These are phyloP conservation scores for Neurospora sublineolata DNA, from an alignment of 495 filamentous ascomycete genomes.

Conservation along the genomic window DNA sequence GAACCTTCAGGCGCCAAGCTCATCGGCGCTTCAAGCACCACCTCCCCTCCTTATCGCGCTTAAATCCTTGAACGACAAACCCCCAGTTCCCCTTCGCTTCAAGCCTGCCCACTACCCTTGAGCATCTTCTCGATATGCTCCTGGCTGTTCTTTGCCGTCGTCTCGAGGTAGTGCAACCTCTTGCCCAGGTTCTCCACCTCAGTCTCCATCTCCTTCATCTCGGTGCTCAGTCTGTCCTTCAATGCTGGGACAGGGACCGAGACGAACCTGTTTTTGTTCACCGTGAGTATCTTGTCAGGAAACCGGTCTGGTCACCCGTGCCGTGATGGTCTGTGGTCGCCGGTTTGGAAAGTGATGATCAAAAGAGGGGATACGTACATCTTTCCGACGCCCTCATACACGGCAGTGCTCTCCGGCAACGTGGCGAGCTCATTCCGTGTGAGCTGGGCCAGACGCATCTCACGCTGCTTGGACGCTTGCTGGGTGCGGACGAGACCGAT, in stretches of 20 bases:
- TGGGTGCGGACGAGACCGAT: slow-evolving; percentile 79
- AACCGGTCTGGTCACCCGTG: not conserved
- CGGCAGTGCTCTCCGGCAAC: slow-evolving; percentile 64
- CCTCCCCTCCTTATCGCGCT: not conserved
- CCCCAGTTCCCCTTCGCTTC: not conserved
- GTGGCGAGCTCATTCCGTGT: slow-evolving; percentile 71
- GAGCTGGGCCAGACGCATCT: slow-evolving; percentile 78
- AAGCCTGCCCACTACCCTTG: slow-evolving; percentile 23
- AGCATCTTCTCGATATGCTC: slow-evolving; percentile 79
- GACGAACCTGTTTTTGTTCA: slow-evolving; percentile 60
- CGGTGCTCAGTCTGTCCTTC: slow-evolving; percentile 62
- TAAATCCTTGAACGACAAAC: not conserved
- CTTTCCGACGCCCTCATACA: slow-evolving; percentile 94
- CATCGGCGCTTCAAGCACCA: not conserved
- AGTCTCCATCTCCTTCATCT: slow-evolving; percentile 60
- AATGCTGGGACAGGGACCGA: slow-evolving; percentile 58
- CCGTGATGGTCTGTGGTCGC: slow-evolving; percentile 8
- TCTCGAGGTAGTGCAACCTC: slow-evolving; percentile 88
- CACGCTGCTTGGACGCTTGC: slow-evolving; percentile 74
- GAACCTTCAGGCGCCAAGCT: not conserved
- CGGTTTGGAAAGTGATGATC: not conserved
- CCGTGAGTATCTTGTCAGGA: not conserved
- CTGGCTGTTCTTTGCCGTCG: slow-evolving; percentile 83
- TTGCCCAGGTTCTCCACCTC: slow-evolving; percentile 75
- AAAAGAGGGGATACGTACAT: slow-evolving; percentile 50